Evolutionary conservation across 306 rosid species (phyloP), one percentile per base, ranked within the genome.

Genomic region (Hylodesmum podocarpum): DNA sequence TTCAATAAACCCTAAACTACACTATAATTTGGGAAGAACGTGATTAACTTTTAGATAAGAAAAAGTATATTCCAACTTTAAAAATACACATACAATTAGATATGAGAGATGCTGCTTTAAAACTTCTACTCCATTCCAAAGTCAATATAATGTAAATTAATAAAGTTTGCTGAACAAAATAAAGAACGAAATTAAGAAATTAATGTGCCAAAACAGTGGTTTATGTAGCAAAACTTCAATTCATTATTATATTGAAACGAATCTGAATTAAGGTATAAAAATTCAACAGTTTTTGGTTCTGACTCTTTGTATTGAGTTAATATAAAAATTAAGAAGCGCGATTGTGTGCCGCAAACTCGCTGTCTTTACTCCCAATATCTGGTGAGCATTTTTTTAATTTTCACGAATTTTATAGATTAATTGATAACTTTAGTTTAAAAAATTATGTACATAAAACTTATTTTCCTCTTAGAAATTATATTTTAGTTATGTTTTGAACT

Each of bases 101-200:
- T 0, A 64, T 36, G 19, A 64, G 18, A 64, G 73, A 44, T 67
- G 57, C 57, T 67, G 15, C 73, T 41, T 67, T 44, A 43, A 67
- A 67, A 67, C 73, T 44, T 44, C 8, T 67, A 24, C 53, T 24
- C 40, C 66, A 13, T 59, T 58, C 67, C 25, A 33, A 39, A 37
- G 34, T 37, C 49, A 21, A 22, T 39, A 21, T 39, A 65, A 39
- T 37, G 25, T 69, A 69, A 69, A 46, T 68, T 46, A 2, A 39
- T 65, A 21, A 6, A 0, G 10, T 66, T 24, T 3, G 13, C 13
- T 6, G 14, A 40, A 66, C 72, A 22, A 24, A 40, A 22, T 14
- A 66, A 19, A 41, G 37, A 13, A 66, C 36, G 22, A 24, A 66
- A 41, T 36, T 18, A 1, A 2, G 18, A 63, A 10, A n/a, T n/a